phyloP scores from a whole-genome alignment of 306 rosid genomes.

The Cicer chorassanicum region DNA sequence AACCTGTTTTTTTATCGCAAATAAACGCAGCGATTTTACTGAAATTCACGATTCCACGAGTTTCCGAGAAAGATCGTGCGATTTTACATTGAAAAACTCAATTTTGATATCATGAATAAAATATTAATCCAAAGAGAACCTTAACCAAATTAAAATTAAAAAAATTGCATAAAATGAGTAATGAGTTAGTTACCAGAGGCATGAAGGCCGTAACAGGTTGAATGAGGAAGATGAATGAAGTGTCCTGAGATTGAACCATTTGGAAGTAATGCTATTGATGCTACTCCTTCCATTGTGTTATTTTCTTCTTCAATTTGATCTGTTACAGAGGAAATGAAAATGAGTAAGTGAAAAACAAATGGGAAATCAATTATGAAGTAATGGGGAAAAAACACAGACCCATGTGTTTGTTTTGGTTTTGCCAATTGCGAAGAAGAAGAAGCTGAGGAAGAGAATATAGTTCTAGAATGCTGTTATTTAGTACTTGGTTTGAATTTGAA shows the following conservation, averaged over 20 bases:
- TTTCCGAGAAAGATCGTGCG: not conserved
- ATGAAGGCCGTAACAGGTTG: conserved; percentile 82
- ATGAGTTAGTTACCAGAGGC: conserved; percentile 63
- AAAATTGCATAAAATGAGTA: not conserved
- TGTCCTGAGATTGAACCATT: conserved; percentile 89
- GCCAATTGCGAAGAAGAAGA: no score
- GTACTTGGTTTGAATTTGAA: no score
- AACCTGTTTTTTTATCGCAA: no score
- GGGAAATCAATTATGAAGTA: not conserved
- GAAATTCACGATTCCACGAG: not conserved
- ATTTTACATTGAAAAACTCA: not conserved
- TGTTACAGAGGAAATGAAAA: conserved; percentile 20
- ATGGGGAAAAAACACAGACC: conserved; percentile 6
- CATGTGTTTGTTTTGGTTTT: not conserved
- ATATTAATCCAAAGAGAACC: not conserved
- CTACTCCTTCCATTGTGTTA: conserved; percentile 79
- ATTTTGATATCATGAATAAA: not conserved
- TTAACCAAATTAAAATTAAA: not conserved
- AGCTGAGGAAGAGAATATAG: no score
- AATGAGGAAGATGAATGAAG: conserved; percentile 75
- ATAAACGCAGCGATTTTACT: not conserved
- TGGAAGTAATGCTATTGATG: conserved; percentile 84
- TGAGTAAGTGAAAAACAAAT: not conserved
- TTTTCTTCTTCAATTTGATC: conserved; percentile 47
- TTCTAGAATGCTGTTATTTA: no score